A percentile compares a stretch with the other conserved stretches of the same genome.
Conservation (phyloP, 371 early-diverging fungal species). For the Haplosporangium sp. region DNA sequence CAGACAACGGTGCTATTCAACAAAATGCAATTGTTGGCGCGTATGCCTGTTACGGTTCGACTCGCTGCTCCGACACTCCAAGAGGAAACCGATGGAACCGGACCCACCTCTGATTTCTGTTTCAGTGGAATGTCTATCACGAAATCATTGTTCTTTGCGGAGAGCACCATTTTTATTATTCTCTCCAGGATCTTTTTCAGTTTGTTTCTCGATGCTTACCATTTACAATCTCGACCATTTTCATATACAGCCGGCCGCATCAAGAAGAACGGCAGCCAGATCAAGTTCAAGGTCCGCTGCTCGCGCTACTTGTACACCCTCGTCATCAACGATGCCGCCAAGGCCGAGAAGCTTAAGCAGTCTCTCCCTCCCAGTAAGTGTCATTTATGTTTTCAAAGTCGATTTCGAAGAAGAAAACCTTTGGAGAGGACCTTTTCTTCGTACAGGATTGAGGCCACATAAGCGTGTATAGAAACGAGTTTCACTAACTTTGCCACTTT, state of each 20-base stretch:
- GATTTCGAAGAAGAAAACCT: neutral
- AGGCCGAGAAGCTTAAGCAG: slow-evolving; percentile 97
- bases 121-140: no score
- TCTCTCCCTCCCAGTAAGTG: slow-evolving; percentile 87
- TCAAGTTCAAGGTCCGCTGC: slow-evolving; percentile 99
- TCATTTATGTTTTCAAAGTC: no score
- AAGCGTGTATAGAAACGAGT: neutral
- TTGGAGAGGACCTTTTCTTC: neutral
- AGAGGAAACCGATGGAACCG: no score
- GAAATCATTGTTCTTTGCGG: no score
- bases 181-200: no score
- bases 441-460: neutral
- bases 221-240: neutral
- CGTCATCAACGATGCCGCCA: slow-evolving; percentile 93
- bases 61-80: no score
- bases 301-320: slow-evolving; percentile 98
- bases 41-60: no score
- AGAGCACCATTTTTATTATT: no score
- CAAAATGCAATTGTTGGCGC: no score
- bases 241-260: slow-evolving; percentile 81
- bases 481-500: no score
- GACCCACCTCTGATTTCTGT: no score
- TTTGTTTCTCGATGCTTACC: neutral
- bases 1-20: no score
- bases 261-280: slow-evolving; percentile 95